Percentiles rank a stretch among this genome's conserved stretches.
These are phyloP conservation scores for Hymenoscyphus occultus DNA, from an alignment of 2,329 filamentous ascomycete species.

Conservation along the genomic window DNA sequence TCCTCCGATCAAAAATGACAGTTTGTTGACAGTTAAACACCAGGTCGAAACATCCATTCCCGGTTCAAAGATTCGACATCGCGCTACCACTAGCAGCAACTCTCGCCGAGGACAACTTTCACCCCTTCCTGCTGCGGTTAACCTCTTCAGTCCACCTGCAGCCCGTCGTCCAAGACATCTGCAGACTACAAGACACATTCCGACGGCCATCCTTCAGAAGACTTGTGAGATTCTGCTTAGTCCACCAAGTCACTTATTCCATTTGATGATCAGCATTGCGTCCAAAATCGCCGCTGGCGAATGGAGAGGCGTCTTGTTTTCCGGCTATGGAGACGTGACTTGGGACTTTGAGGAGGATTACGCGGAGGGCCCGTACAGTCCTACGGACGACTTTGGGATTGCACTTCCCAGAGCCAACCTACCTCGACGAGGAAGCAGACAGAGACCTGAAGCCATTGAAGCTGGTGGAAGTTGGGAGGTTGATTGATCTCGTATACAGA, in stretches of 20 bases:
- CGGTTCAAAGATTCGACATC: conserved; percentile 43
- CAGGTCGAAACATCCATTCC: conserved; percentile 39
- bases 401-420: conserved; percentile 18
- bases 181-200: conserved; percentile 50
- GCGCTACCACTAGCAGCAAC: conserved; percentile 51
- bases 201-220: conserved; percentile 68
- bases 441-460: conserved; percentile 5
- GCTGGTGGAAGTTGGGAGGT: conserved; percentile 26
- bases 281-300: conserved; percentile 66
- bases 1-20: conserved; percentile 43
- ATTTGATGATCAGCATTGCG: conserved; percentile 78
- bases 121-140: conserved; percentile 65
- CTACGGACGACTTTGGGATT: conserved; percentile 57
- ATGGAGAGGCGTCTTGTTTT: conserved; percentile 56
- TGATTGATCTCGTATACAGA: conserved; percentile 15
- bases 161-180: conserved; percentile 42
- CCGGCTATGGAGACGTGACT: conserved; percentile 54
- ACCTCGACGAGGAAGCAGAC: conserved; percentile 7
- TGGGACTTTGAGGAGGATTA: conserved; percentile 53
- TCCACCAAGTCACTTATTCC: conserved; percentile 75
- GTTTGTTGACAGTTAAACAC: conserved; percentile 42
- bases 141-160: conserved; percentile 54
- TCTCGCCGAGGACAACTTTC: conserved; percentile 58
- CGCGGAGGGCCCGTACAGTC: conserved; percentile 50
- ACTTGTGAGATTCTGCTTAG: conserved; percentile 74